Evolutionary conservation across 371 early-diverging fungal species (phyloP).

Genomic region (Mortierella sp.): DNA sequence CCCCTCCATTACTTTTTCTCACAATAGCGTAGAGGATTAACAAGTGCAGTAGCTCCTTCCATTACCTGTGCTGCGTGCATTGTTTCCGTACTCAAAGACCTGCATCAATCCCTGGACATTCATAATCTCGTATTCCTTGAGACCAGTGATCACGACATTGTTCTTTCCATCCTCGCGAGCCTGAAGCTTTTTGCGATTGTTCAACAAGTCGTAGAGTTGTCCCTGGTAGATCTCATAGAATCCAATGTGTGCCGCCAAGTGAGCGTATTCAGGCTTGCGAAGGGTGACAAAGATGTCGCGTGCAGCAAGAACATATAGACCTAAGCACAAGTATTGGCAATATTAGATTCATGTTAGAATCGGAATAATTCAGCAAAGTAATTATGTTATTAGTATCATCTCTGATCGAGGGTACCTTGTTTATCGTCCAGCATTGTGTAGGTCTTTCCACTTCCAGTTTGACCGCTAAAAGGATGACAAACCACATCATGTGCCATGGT

Average conservation of each 20-base stretch:
- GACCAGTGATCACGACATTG: conserved; percentile 88
- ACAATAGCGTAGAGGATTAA: no score
- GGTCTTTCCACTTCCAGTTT: conserved; percentile 98
- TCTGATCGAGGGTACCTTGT: no score
- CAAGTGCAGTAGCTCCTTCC: no score
- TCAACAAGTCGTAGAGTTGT: conserved; percentile 93
- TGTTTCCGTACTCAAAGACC: conserved; percentile 92
- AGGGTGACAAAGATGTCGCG: conserved; percentile 88
- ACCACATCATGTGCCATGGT: no score
- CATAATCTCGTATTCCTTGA: conserved; percentile 84
- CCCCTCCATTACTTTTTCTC: no score
- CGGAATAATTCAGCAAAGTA: no score
- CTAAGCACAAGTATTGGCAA: no score
- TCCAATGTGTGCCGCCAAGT: conserved; percentile 83
- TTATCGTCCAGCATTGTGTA: conserved; percentile 95
- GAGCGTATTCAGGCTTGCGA: conserved; percentile 71
- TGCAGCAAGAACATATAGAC: conserved; percentile 93
- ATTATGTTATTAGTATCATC: no score
- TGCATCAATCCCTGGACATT: conserved; percentile 83
- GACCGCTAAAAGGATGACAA: no score
- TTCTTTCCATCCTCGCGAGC: conserved; percentile 97
- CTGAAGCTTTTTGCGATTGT: conserved; percentile 82
- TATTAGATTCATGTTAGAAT: no score
- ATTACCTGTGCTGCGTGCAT: conserved; percentile 86
- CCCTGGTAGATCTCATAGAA: conserved; percentile 99